These are phyloP conservation scores for Plasmodium sp. DNA, from an alignment of 169 alveolate species.

Conservation along the genomic window DNA sequence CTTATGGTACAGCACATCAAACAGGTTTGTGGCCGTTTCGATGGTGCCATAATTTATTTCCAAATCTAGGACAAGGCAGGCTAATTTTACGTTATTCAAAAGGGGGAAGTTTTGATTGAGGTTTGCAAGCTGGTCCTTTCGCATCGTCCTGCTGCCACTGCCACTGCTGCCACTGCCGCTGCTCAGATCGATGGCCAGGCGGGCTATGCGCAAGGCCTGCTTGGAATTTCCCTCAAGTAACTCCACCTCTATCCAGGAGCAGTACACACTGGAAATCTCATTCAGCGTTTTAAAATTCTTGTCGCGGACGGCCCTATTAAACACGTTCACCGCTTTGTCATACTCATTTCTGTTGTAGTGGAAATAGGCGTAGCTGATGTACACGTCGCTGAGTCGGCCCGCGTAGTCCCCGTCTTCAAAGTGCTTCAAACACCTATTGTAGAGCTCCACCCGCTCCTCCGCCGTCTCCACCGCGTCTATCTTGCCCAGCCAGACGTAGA, in stretches of 20 bases:
- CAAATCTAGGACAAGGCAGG: conserved; percentile 45
- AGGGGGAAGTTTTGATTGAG: not conserved
- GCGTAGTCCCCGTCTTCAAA: conserved; percentile 27
- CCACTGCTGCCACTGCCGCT: not conserved
- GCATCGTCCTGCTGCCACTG: not conserved
- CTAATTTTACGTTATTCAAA: conserved; percentile 28
- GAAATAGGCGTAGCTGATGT: conserved; percentile 59
- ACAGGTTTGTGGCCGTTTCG: conserved; percentile 27
- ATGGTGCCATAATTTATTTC: conserved; percentile 67
- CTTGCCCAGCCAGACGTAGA: conserved; percentile 55
- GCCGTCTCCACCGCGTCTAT: conserved; percentile 26
- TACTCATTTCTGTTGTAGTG: conserved; percentile 19
- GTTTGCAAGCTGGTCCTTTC: not conserved
- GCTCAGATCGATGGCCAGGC: conserved; percentile 15
- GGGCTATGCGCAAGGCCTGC: conserved; percentile 41
- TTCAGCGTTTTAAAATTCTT: conserved; percentile 3
- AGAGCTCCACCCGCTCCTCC: conserved; percentile 24
- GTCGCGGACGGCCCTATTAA: conserved; percentile 19
- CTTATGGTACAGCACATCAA: conserved; percentile 75
- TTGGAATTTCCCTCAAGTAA: conserved; percentile 32
- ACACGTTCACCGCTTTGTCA: conserved; percentile 14
- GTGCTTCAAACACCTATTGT: conserved; percentile 22
- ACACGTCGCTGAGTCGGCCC: conserved; percentile 55
- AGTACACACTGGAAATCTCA: conserved; percentile 45
- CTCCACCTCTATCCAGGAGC: conserved; percentile 67